Evolutionary conservation across 345 rosid species (phyloP).

Genomic region (Eucalyptus victrix): DNA sequence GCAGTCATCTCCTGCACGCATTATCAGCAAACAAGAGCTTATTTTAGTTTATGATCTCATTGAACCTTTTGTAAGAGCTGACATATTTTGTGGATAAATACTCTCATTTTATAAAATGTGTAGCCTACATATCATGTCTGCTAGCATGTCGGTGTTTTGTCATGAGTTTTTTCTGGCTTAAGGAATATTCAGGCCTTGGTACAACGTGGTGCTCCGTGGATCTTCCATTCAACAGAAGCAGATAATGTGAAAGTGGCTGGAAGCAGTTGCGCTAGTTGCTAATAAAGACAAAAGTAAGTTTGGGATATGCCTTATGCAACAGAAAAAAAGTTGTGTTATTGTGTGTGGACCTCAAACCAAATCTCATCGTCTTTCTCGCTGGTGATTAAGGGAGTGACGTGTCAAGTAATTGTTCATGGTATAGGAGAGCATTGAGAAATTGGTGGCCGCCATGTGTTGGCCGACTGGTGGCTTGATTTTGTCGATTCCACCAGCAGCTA

Average conservation of each 20-base stretch:
- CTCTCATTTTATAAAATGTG: not conserved
- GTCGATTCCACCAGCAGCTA: not conserved
- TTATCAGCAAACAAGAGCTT: not conserved
- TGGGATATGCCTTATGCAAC: not conserved
- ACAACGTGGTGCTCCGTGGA: not conserved
- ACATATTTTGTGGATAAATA: not conserved
- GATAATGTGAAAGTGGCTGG: slow-evolving; percentile 2
- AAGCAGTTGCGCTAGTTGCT: slow-evolving; percentile 3
- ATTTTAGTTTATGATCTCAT: not conserved
- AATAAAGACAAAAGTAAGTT: slow-evolving; percentile 10
- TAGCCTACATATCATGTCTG: not conserved
- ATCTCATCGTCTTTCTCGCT: not conserved
- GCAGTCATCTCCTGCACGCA: slow-evolving; percentile 85
- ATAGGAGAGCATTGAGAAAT: not conserved
- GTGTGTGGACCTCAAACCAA: slow-evolving; percentile 5
- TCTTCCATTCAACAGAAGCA: not conserved
- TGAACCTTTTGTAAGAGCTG: not conserved
- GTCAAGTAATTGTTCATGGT: not conserved
- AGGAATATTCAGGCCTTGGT: not conserved
- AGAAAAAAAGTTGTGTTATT: slow-evolving; percentile 5
- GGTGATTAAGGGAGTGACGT: not conserved
- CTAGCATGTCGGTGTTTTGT: not conserved
- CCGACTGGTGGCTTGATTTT: not conserved
- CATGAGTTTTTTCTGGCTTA: not conserved
- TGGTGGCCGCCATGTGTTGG: slow-evolving; percentile 1